phyloP scores from a whole-genome alignment of 2,329 filamentous ascomycete species.

The Diaporthe humulicola region DNA sequence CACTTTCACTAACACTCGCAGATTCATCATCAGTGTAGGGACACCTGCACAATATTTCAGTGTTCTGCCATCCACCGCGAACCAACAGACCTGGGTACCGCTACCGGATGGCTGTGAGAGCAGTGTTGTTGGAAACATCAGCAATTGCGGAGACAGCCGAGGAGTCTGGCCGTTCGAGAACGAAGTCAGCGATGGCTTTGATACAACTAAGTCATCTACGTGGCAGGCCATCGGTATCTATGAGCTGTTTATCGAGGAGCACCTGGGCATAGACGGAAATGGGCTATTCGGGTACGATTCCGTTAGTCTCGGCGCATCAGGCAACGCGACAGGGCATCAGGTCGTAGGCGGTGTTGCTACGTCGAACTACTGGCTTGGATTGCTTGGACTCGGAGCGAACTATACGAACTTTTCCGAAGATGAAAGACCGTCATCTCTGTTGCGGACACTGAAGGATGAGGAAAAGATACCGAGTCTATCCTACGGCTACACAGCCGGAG shows the following conservation, averaged over 20 bases:
- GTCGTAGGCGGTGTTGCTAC: slow-evolving; percentile 1
- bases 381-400: slow-evolving; percentile 17
- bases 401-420: slow-evolving; percentile 21
- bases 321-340: background rate
- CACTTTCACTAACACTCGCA: slow-evolving; percentile 2
- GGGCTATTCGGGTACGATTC: slow-evolving; percentile 11
- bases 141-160: slow-evolving; percentile 14
- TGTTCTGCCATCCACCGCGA: slow-evolving; percentile 19
- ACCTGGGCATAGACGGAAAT: slow-evolving; percentile 16
- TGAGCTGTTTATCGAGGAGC: slow-evolving; percentile 6
- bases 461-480: slow-evolving; percentile 6
- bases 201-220: background rate
- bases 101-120: background rate
- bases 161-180: slow-evolving; percentile 27
- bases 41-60: slow-evolving; percentile 19
- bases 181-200: slow-evolving; percentile 4
- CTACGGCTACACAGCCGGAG: slow-evolving; percentile 23
- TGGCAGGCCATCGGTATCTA: slow-evolving; percentile 10
- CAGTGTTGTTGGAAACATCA: slow-evolving; percentile 3
- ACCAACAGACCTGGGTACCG: slow-evolving; percentile 23
- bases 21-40: slow-evolving; percentile 21
- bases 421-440: slow-evolving; percentile 4
- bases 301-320: slow-evolving; percentile 8
- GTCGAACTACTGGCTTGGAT: slow-evolving; percentile 6
- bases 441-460: slow-evolving; percentile 24